Evolutionary conservation across 1,284 basidiomycete genomes (phyloP).

Genomic region (Pisolithus thermaeus): DNA sequence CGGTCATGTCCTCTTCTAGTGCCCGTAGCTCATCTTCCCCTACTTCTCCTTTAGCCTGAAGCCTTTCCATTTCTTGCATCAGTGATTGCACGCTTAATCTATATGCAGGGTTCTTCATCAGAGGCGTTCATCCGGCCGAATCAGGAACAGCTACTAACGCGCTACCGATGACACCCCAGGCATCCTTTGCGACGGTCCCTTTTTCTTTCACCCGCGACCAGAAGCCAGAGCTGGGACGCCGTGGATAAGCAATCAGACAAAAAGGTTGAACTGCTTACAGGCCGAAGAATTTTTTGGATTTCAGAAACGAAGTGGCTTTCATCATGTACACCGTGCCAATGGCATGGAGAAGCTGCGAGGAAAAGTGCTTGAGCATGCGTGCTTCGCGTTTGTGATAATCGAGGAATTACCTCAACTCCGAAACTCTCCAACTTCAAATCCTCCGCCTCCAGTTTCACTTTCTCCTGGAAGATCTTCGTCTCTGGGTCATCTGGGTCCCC

Average conservation of each 20-base stretch:
- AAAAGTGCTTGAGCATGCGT: conserved; percentile 1
- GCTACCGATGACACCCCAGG: conserved; percentile 90
- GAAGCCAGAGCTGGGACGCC: conserved; percentile 73
- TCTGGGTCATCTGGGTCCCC: conserved; percentile 85
- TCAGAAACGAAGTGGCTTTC: conserved; percentile 91
- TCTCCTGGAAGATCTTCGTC: conserved; percentile 70
- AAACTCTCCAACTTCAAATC: conserved; percentile 98
- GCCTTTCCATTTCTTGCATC: conserved; percentile 83
- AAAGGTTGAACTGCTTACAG: conserved; percentile 48
- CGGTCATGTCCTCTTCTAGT: conserved; percentile 91
- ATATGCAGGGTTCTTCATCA: conserved; percentile 2
- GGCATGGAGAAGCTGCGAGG: conserved; percentile 64
- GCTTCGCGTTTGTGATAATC: not conserved
- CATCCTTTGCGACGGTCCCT: conserved; percentile 87
- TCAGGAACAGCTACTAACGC: conserved; percentile 54
- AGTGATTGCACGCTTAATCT: conserved; percentile 34
- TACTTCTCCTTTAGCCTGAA: conserved; percentile 84
- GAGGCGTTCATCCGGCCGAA: not conserved
- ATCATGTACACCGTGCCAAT: conserved; percentile 90
- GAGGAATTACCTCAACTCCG: conserved; percentile 75
- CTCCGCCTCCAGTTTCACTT: conserved; percentile 84
- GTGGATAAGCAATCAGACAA: conserved; percentile 17
- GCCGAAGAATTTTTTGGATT: conserved; percentile 86
- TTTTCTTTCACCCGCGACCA: conserved; percentile 95
- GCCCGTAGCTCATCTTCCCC: conserved; percentile 80